These are phyloP conservation scores for Chamaecrista fasciculata DNA, from an alignment of 306 rosid genomes.

Conservation along the genomic window DNA sequence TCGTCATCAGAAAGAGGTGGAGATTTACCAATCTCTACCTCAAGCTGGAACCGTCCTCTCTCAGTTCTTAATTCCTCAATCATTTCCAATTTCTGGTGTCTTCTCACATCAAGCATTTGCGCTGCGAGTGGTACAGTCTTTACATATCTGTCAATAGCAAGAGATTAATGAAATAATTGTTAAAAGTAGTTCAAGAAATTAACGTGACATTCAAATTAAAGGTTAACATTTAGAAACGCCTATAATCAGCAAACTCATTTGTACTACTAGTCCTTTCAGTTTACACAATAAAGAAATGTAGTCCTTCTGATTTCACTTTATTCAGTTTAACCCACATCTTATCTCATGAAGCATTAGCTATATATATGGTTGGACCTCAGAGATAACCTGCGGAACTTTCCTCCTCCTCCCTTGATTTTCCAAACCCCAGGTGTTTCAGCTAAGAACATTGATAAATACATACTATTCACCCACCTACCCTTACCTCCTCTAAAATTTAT, in stretches of 20 bases:
- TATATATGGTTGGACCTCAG: not conserved
- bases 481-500: not conserved
- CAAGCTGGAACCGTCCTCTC: constrained; percentile 70
- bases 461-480: not conserved
- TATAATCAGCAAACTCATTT: not conserved
- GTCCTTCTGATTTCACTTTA: not conserved
- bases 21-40: constrained; percentile 90
- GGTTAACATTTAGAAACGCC: constrained; percentile 1
- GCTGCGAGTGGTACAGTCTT: constrained; percentile 96
- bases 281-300: not conserved
- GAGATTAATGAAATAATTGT: constrained; percentile 2
- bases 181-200: constrained; percentile 16
- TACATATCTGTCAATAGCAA: constrained; percentile 71
- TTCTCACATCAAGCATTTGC: constrained; percentile 86
- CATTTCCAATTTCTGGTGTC: constrained; percentile 82
- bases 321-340: not conserved
- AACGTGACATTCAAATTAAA: constrained; percentile 16
- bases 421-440: not conserved
- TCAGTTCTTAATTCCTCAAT: constrained; percentile 63
- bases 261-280: not conserved
- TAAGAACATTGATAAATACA: not conserved
- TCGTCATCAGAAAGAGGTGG: constrained; percentile 95
- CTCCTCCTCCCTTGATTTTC: not conserved
- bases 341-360: not conserved
- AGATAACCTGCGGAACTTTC: not conserved